Evolutionary conservation across 495 filamentous ascomycete species (phyloP), one percentile per base, ranked within the genome.

Genomic region (Clavariopsis aquatica): DNA sequence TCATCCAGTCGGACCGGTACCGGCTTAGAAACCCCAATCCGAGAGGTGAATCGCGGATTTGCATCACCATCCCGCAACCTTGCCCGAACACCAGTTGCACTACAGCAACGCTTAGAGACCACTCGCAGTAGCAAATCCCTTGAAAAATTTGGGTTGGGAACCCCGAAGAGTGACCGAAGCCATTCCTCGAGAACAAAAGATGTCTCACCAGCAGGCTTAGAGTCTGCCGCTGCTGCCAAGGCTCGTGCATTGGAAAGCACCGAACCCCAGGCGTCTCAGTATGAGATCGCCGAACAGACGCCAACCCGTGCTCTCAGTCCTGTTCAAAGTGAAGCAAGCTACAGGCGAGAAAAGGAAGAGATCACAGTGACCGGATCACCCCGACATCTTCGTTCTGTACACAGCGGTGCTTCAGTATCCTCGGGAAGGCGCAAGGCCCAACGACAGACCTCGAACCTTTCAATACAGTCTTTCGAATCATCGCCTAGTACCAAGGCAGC

Each of bases 281-380:
- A 73, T 57, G 72, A 71, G 20, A 74, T 75, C 58, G 73, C 62
- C 7, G 77, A 82, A 28, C 77, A 81, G 7, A 81, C 82, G 1
- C 66, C 63, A 1, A 64, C 60, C 26, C 80, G 88, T 28, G 84
- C 84, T 15, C 75, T 93, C 22, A 96, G 92, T 74, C 92, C 92
- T 0, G 91, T 95, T 55, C 92, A 93, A 65, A 96, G 92, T 61
- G 87, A 94, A 27, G 90, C 90, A 0, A 92, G 92, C 56, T 89
- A 87, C 65, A 84, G 82, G 8, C 31, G 12, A 34, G 31, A 34
- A 34, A 34, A 34, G n/a, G 78, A 81, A 57, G 81, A 82, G 28
- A 81, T 78, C 19, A 74, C 82, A 77, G 46, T 29, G 22, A 60
- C 27, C n/a, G 54, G 84, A 45, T 52, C 64, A 26, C 45, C 67